These are phyloP conservation scores for Suillus subaureus DNA, from an alignment of 768 basidiomycete species.

Conservation along the genomic window DNA sequence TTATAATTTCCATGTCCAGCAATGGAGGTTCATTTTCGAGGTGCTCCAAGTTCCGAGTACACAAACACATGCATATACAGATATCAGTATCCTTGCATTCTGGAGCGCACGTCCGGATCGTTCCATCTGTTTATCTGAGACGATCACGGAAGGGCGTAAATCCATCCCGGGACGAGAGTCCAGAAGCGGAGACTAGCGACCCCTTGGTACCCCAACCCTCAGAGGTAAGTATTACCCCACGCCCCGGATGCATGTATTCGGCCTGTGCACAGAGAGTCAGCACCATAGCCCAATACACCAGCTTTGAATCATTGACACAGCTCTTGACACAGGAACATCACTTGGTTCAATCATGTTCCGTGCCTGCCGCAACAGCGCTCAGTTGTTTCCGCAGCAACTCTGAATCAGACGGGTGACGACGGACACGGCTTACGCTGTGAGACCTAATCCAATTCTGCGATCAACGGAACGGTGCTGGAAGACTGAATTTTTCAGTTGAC, in stretches of 20 bases:
- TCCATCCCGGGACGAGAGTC: constrained; percentile 3
- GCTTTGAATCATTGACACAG: constrained; percentile 3
- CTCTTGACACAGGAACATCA: constrained; percentile 6
- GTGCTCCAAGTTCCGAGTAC: not conserved
- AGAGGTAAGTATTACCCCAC: constrained; percentile 5
- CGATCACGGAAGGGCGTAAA: constrained; percentile 7
- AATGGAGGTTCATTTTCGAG: not conserved
- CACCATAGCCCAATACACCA: constrained; percentile 2
- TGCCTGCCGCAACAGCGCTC: constrained; percentile 4
- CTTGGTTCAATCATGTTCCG: constrained; percentile 9
- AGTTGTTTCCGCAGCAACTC: not conserved
- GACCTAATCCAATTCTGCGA: constrained; percentile 2
- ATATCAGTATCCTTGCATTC: not conserved
- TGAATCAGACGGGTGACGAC: not conserved
- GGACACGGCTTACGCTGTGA: not conserved
- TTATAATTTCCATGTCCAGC: not conserved
- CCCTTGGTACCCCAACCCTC: not conserved
- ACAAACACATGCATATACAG: constrained; percentile 1
- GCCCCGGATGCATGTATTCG: constrained; percentile 5
- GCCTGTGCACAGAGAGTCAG: constrained; percentile 1
- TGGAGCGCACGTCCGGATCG: not conserved
- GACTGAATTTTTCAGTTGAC: not conserved
- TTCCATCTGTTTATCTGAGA: not conserved
- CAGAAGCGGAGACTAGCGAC: not conserved
- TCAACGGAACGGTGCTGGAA: not conserved